phyloP scores from a whole-genome alignment of 176 grass and related monocot species.

The Musa acuminata region DNA sequence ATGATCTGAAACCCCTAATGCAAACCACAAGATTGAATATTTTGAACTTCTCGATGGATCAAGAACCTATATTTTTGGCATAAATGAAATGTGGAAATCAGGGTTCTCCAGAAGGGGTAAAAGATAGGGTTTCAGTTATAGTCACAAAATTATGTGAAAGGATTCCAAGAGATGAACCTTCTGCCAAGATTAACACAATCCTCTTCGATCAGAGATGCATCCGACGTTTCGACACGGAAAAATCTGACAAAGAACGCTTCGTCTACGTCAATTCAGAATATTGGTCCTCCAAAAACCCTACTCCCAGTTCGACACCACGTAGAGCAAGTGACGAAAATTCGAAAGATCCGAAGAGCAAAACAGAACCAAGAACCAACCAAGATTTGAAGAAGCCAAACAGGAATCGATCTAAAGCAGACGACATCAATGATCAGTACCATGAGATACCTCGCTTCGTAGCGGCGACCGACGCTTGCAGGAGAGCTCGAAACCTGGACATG shows the following conservation, averaged over 20 bases:
- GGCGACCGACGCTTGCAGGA: slow-evolving; percentile 63
- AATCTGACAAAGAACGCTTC: no score
- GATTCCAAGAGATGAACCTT: background rate
- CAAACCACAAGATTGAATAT: background rate
- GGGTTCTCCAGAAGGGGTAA: background rate
- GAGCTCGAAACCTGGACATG: slow-evolving; percentile 55
- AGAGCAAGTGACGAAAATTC: background rate
- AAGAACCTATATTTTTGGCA: background rate
- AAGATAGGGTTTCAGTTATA: background rate
- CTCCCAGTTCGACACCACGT: background rate
- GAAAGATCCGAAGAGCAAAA: background rate
- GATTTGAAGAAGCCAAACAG: no score
- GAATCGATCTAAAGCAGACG: no score
- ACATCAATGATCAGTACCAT: background rate
- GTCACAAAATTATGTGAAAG: background rate
- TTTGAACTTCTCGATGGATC: background rate
- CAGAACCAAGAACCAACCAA: background rate
- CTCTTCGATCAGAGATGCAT: background rate
- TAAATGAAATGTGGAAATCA: background rate
- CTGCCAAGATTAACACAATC: background rate
- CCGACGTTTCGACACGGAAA: no score
- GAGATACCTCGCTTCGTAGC: slow-evolving; percentile 55
- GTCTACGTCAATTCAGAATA: no score
- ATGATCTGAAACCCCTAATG: no score
- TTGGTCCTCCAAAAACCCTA: background rate